Evolutionary conservation across 129 eudicot genomes (phyloP), one percentile per base, ranked within the genome.

Genomic region (Deinandra increscens): DNA sequence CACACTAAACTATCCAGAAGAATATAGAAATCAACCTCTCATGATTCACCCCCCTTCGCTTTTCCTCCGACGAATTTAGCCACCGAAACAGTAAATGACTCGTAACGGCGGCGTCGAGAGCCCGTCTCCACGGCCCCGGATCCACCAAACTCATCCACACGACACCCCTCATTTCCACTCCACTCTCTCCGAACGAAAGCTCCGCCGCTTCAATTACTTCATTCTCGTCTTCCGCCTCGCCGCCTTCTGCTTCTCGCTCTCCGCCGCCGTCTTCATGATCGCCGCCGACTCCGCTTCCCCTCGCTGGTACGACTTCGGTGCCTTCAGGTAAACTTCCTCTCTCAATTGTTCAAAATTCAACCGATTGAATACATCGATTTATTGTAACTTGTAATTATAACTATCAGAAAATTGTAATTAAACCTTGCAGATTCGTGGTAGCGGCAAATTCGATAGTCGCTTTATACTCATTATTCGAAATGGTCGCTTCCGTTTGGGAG

Each of bases 401-500:
- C n/a, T n/a, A n/a, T n/a, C n/a, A 26, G 4, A 36, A 36, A 36
- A 36, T 56, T 56, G 1, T 12, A 10, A 7, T 22, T 44, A 42
- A 64, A 53, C 46, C 31, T 53, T 8, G 33, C 78, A 87, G 94
- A 77, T 87, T 81, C 31, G 89, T 88, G 7, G 71, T 80, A 2
- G 91, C 91, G 5, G 96, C 92, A 2, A 84, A 83, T 69, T 87
- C 68, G 13, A 88, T 88, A 26, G 96, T 88, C 0, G 86, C 86
- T 7, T 3, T 88, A 3, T 88, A 88, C 66, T 88, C 92, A 3
- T 53, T 88, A 6, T 86, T 88, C 53, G 91, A 88, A 78, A 83
- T 88, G 83, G 75, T 80, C 44, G 89, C 92, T 42, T 79, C 96
- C 14, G 87, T 79, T 71, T 85, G 89, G 96, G 96, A 88, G 62